Evolutionary conservation across 2,329 filamentous ascomycete genomes (phyloP).

Genomic region (Chrysoporthe puriensis): DNA sequence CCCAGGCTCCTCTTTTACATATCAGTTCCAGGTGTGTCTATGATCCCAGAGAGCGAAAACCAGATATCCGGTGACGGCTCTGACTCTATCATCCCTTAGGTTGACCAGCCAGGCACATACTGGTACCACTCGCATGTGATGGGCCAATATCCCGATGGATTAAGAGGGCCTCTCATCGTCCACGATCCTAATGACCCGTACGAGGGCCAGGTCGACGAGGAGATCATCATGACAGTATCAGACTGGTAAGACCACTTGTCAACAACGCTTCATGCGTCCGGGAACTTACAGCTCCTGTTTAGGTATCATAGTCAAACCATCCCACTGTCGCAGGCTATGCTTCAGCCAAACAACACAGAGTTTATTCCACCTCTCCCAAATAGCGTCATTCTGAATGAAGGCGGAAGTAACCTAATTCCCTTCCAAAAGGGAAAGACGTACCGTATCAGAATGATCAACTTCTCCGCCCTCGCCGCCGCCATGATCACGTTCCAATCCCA

Average conservation of each 20-base stretch:
- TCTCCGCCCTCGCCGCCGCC: constrained; percentile 46
- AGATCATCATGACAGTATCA: constrained; percentile 51
- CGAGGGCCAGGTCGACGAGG: constrained; percentile 53
- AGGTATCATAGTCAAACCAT: constrained; percentile 49
- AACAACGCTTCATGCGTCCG: too few relatives aligned
- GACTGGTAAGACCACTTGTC: constrained; percentile 37
- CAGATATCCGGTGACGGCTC: neutral
- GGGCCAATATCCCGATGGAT: constrained; percentile 68
- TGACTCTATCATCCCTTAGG: constrained; percentile 33
- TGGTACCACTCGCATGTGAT: constrained; percentile 67
- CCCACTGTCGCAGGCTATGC: constrained; percentile 44
- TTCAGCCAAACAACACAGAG: constrained; percentile 43
- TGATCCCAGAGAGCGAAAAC: neutral
- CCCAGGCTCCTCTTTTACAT: constrained; percentile 56
- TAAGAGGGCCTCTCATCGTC: constrained; percentile 60
- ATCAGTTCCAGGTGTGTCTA: constrained; percentile 51
- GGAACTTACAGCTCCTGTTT: constrained; percentile 4
- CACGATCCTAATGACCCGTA: constrained; percentile 58
- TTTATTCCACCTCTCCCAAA: constrained; percentile 48
- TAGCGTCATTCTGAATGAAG: constrained; percentile 48
- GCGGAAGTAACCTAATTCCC: constrained; percentile 40
- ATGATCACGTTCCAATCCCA: constrained; percentile 50
- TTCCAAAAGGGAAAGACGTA: constrained; percentile 49
- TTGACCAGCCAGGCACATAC: constrained; percentile 48
- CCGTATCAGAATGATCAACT: constrained; percentile 52